Percentiles rank a stretch among this genome's conserved stretches.
Evolutionary conservation across 1,139 yeast species (phyloP).

Genomic region (Lodderomyces jiufengensis): DNA sequence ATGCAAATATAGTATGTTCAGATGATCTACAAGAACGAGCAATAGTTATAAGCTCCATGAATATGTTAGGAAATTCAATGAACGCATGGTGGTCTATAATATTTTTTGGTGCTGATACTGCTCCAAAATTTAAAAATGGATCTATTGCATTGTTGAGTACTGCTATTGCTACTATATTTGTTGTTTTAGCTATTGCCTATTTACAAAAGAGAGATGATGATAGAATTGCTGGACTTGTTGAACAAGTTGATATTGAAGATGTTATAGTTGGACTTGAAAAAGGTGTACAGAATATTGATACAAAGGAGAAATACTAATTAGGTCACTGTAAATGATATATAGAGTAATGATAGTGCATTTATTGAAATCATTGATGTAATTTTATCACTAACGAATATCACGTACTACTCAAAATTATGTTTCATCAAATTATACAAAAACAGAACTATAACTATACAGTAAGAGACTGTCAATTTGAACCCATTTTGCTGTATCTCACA

Average conservation of each 20-base stretch:
- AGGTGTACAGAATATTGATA: too few relatives aligned
- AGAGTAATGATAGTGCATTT: too few relatives aligned
- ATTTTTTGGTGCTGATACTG: slow-evolving; percentile 48
- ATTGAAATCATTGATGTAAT: too few relatives aligned
- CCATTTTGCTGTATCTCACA: too few relatives aligned
- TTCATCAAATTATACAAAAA: too few relatives aligned
- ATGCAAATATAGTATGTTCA: slow-evolving; percentile 56
- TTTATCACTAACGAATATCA: too few relatives aligned
- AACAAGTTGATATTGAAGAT: not conserved
- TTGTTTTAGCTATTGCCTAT: slow-evolving; percentile 21
- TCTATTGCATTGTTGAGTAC: slow-evolving; percentile 57
- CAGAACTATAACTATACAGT: too few relatives aligned
- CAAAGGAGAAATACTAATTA: too few relatives aligned
- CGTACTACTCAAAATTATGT: too few relatives aligned
- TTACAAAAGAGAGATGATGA: slow-evolving; percentile 43
- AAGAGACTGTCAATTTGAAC: too few relatives aligned
- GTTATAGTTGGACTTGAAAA: too few relatives aligned
- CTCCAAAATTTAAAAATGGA: slow-evolving; percentile 49
- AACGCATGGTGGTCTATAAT: slow-evolving; percentile 63
- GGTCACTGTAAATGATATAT: too few relatives aligned
- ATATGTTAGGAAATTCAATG: slow-evolving; percentile 60
- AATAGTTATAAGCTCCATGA: slow-evolving; percentile 57
- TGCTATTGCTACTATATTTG: slow-evolving; percentile 24
- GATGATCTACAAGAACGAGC: slow-evolving; percentile 57
- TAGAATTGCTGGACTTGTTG: slow-evolving; percentile 29